Conservation (phyloP, 208 protist genomes). For the Entamoeba invadens region DNA sequence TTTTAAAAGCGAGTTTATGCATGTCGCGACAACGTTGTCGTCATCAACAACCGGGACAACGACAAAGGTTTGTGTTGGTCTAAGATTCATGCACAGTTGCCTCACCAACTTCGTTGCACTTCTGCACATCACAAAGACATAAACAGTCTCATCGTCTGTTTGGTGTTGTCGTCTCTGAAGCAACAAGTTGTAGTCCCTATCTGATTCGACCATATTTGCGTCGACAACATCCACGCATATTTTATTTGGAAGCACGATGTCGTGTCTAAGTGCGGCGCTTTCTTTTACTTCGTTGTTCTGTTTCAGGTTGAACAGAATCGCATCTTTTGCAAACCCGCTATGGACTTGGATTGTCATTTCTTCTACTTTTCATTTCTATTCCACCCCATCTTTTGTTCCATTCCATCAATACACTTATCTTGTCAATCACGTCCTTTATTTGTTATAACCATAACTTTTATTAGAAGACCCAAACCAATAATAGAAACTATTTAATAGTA, state of each 20-base stretch:
- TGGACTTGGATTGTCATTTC: background rate
- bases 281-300: background rate
- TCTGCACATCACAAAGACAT: background rate
- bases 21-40: background rate
- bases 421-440: too few relatives aligned
- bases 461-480: too few relatives aligned
- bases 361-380: too few relatives aligned
- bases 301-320: background rate
- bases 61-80: background rate
- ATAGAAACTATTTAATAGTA: too few relatives aligned
- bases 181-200: background rate
- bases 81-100: background rate
- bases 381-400: too few relatives aligned
- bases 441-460: too few relatives aligned
- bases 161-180: background rate
- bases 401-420: too few relatives aligned
- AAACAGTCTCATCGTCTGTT: background rate
- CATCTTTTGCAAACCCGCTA: background rate
- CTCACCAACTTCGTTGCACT: background rate
- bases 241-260: background rate
- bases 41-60: background rate
- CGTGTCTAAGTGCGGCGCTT: background rate
- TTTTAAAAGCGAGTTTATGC: background rate
- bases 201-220: background rate
- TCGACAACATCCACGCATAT: background rate